phyloP scores from a whole-genome alignment of 2,329 filamentous ascomycete genomes.

The Stachybotrys echinatus region DNA sequence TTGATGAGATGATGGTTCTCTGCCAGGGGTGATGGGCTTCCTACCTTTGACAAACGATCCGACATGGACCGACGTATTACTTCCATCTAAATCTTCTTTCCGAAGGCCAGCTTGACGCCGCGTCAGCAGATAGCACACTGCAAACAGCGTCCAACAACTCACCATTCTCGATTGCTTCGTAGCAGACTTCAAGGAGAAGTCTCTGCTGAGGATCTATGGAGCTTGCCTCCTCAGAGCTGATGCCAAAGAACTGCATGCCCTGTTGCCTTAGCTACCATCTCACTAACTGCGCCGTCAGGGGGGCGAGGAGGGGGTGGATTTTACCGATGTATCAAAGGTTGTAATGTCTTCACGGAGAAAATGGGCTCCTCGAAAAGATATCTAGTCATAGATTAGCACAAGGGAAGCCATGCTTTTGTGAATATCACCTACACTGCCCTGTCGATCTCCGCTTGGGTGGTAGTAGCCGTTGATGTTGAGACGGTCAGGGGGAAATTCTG shows the following conservation, averaged over 20 bases:
- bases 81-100: conserved; percentile 36
- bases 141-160: conserved; percentile 1
- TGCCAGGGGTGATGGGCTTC: background rate
- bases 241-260: conserved; percentile 41
- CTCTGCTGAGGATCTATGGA: conserved; percentile 50
- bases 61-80: conserved; percentile 42
- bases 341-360: conserved; percentile 42
- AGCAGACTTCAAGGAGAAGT: conserved; percentile 44
- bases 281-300: no score
- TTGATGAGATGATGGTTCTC: background rate
- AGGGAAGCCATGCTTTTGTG: background rate
- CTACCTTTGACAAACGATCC: conserved; percentile 46
- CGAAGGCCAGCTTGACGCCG: conserved; percentile 33
- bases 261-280: background rate
- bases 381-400: conserved; percentile 19
- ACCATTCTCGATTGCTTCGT: conserved; percentile 47
- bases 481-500: conserved; percentile 40
- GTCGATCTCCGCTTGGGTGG: conserved; percentile 44
- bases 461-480: conserved; percentile 49
- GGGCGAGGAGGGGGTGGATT: conserved; percentile 9
- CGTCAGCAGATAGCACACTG: background rate
- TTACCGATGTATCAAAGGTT: conserved; percentile 43
- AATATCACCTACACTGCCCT: conserved; percentile 45
- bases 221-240: conserved; percentile 43
- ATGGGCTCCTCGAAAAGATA: conserved; percentile 43